These are phyloP conservation scores for Geoglossum cookeanum DNA, from an alignment of 2,329 filamentous ascomycete genomes.

Conservation along the genomic window DNA sequence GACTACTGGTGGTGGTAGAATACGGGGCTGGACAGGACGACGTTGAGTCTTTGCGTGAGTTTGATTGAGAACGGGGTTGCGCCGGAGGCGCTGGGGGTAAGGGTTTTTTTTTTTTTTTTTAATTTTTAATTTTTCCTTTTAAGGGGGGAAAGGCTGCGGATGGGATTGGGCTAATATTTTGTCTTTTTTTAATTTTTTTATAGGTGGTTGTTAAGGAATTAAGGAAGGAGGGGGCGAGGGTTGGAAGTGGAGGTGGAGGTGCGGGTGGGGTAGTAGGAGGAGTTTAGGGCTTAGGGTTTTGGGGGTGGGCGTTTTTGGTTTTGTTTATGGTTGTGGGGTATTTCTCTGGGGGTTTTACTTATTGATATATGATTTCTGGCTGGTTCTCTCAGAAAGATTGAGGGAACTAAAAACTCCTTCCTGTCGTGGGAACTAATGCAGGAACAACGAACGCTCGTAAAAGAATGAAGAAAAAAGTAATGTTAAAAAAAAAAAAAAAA, in stretches of 20 bases:
- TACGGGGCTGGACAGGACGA: slow-evolving; percentile 76
- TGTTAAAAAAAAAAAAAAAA: neutral
- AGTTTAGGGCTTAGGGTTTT: no score
- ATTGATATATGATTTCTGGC: no score
- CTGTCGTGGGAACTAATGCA: neutral
- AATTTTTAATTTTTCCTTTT: neutral
- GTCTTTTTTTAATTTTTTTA: neutral
- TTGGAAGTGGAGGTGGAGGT: neutral
- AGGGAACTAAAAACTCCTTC: neutral
- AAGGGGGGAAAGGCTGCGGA: neutral
- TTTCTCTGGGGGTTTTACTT: no score
- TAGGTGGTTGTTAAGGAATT: slow-evolving; percentile 42
- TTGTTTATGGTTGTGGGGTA: no score
- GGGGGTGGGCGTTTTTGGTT: no score
- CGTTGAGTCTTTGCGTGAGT: slow-evolving; percentile 85
- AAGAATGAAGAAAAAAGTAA: neutral
- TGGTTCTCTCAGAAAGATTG: no score
- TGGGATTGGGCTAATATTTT: neutral
- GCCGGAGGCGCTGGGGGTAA: slow-evolving; percentile 80
- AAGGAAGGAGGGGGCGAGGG: slow-evolving; percentile 28
- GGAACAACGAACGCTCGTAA: neutral
- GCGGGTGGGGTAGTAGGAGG: neutral
- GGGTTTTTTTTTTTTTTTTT: slow-evolving; percentile 18
- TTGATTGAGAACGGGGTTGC: slow-evolving; percentile 96
- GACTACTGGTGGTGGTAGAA: slow-evolving; percentile 32